Evolutionary conservation across 2,329 filamentous ascomycete species (phyloP).

Genomic region (Fusarium sp.): DNA sequence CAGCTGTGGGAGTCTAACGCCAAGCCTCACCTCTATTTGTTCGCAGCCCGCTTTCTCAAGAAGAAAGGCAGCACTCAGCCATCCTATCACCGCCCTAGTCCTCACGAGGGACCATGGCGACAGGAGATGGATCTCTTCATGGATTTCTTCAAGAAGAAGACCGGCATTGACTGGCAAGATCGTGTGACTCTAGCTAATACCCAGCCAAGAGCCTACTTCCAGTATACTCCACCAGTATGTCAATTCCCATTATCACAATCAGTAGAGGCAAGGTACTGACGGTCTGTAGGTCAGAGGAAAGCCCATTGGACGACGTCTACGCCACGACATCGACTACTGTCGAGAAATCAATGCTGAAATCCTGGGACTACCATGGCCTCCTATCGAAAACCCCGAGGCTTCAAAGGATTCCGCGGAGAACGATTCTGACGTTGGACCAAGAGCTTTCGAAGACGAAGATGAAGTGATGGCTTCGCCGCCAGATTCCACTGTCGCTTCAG

Average conservation of each 20-base stretch:
- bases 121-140: slow-evolving; percentile 63
- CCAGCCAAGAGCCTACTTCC: slow-evolving; percentile 51
- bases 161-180: slow-evolving; percentile 69
- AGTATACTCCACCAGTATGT: slow-evolving; percentile 61
- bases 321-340: slow-evolving; percentile 50
- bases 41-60: slow-evolving; percentile 64
- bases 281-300: slow-evolving; percentile 50
- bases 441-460: slow-evolving; percentile 1
- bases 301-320: slow-evolving; percentile 52
- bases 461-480: background rate
- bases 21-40: slow-evolving; percentile 69
- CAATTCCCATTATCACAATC: background rate
- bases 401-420: background rate
- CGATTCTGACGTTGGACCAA: background rate
- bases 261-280: slow-evolving; percentile 2
- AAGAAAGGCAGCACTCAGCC: slow-evolving; percentile 53
- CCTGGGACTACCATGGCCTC: slow-evolving; percentile 46
- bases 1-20: slow-evolving; percentile 76
- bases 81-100: slow-evolving; percentile 54
- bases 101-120: slow-evolving; percentile 53
- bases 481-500: too few species aligned
- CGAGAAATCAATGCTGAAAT: slow-evolving; percentile 50
- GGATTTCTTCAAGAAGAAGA: slow-evolving; percentile 67
- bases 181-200: slow-evolving; percentile 55
- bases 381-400: slow-evolving; percentile 16